Conservation (phyloP, 768 basidiomycete genomes). For the Macrolepiota fuliginosa region DNA sequence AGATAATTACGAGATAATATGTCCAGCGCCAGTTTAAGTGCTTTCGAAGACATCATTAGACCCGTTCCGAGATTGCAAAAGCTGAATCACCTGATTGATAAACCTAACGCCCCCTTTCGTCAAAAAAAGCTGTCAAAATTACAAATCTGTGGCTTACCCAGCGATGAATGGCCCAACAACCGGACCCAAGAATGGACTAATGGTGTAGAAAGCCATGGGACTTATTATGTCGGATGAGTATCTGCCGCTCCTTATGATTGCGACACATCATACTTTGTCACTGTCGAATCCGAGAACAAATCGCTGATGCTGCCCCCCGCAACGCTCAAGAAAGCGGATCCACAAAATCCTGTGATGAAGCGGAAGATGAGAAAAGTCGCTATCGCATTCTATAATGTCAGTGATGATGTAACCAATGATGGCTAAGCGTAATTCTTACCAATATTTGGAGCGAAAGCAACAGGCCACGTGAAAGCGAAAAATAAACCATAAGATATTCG, state of each 20-base stretch:
- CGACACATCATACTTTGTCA: constrained; percentile 50
- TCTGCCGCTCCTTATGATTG: not conserved
- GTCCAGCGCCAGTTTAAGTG: constrained; percentile 74
- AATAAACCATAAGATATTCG: constrained; percentile 56
- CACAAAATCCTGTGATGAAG: constrained; percentile 53
- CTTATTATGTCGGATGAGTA: constrained; percentile 16
- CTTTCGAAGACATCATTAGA: constrained; percentile 26
- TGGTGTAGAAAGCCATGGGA: constrained; percentile 56
- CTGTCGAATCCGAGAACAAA: constrained; percentile 51
- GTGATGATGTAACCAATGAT: not conserved
- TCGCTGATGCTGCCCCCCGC: constrained; percentile 57
- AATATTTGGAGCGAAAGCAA: constrained; percentile 70
- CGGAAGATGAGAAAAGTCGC: constrained; percentile 61
- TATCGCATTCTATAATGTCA: constrained; percentile 16
- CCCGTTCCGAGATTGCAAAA: not conserved
- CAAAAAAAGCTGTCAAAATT: not conserved
- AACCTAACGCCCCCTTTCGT: constrained; percentile 37
- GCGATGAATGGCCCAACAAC: constrained; percentile 55
- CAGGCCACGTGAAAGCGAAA: constrained; percentile 64
- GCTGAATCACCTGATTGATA: constrained; percentile 58
- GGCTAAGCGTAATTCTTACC: constrained; percentile 32
- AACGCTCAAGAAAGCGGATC: constrained; percentile 55
- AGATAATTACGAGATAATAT: constrained; percentile 67
- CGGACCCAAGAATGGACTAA: constrained; percentile 51
- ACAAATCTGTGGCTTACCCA: constrained; percentile 38